Percentiles rank a stretch among this genome's conserved stretches.
phyloP scores from a whole-genome alignment of 768 basidiomycete genomes.

The Ramaria rubella region DNA sequence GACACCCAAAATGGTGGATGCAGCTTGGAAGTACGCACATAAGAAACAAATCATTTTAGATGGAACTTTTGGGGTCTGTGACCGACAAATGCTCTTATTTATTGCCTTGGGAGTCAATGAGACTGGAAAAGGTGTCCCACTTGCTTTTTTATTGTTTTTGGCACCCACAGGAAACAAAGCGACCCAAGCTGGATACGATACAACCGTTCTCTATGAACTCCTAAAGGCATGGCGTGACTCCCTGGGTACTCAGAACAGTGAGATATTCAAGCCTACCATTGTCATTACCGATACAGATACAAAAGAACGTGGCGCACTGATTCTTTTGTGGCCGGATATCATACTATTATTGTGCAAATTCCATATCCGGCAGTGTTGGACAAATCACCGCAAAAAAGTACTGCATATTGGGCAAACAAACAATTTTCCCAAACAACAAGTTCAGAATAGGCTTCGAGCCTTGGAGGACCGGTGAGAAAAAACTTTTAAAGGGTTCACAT shows the following conservation, averaged over 20 bases:
- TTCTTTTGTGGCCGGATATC: conserved; percentile 23
- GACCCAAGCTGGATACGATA: conserved; percentile 17
- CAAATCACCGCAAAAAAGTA: conserved; percentile 20
- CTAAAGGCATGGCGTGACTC: conserved; percentile 20
- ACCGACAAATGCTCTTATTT: conserved; percentile 20
- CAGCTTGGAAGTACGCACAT: conserved; percentile 13
- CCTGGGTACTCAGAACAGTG: conserved; percentile 9
- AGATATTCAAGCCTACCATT: conserved; percentile 19
- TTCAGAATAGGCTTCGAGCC: conserved; percentile 1
- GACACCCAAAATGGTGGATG: conserved; percentile 1
- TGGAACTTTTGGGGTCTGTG: conserved; percentile 20
- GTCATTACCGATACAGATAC: conserved; percentile 31
- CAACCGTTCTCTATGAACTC: conserved; percentile 19
- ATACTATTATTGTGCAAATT: conserved; percentile 31
- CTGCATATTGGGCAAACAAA: not conserved
- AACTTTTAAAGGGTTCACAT: too few species aligned
- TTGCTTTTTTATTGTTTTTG: conserved; percentile 29
- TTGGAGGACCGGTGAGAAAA: conserved; percentile 5
- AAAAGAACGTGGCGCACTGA: conserved; percentile 28
- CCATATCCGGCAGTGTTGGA: conserved; percentile 32
- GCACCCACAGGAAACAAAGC: conserved; percentile 21
- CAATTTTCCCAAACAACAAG: too few species aligned
- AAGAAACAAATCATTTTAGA: conserved; percentile 18
- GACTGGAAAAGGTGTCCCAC: conserved; percentile 24
- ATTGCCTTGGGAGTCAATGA: conserved; percentile 31